phyloP scores from a whole-genome alignment of 345 rosid genomes.

The Eucalyptus camaldulensis region DNA sequence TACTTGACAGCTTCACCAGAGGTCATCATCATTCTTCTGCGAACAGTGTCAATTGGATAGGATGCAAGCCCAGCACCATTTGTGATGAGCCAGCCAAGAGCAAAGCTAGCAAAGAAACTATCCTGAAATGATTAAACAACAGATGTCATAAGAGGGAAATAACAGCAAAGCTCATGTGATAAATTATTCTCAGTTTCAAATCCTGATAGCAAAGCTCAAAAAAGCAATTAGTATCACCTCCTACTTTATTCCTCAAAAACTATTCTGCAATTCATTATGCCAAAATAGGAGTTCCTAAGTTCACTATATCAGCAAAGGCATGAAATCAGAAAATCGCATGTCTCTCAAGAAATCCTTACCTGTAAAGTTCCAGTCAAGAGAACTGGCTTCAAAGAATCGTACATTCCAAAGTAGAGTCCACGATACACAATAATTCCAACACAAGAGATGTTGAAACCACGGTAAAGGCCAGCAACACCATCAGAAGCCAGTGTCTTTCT shows the following conservation, averaged over 20 bases:
- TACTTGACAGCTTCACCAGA: conserved; percentile 92
- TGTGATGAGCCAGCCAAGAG: conserved; percentile 83
- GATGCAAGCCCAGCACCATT: conserved; percentile 88
- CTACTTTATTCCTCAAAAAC: not conserved
- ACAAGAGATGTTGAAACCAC: conserved; percentile 81
- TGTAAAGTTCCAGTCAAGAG: conserved; percentile 38
- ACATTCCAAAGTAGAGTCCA: conserved; percentile 84
- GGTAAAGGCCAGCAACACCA: conserved; percentile 81
- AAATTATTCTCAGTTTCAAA: not conserved
- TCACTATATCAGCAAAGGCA: not conserved
- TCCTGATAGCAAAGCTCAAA: not conserved
- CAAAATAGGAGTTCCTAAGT: not conserved
- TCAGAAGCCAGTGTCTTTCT: conserved; percentile 62
- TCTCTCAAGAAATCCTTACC: conserved; percentile 11
- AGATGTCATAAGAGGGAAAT: not conserved
- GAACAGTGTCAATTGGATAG: conserved; percentile 82
- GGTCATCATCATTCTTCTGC: conserved; percentile 99
- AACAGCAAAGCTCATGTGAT: not conserved
- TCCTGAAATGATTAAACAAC: conserved; percentile 35
- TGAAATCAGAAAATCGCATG: not conserved
- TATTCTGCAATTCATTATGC: not conserved
- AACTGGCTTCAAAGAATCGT: conserved; percentile 84
- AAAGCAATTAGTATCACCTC: not conserved
- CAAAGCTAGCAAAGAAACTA: conserved; percentile 82
- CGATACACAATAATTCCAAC: conserved; percentile 81